Evolutionary conservation across 2,329 filamentous ascomycete species (phyloP).

Genomic region (Epichloe amarillans): DNA sequence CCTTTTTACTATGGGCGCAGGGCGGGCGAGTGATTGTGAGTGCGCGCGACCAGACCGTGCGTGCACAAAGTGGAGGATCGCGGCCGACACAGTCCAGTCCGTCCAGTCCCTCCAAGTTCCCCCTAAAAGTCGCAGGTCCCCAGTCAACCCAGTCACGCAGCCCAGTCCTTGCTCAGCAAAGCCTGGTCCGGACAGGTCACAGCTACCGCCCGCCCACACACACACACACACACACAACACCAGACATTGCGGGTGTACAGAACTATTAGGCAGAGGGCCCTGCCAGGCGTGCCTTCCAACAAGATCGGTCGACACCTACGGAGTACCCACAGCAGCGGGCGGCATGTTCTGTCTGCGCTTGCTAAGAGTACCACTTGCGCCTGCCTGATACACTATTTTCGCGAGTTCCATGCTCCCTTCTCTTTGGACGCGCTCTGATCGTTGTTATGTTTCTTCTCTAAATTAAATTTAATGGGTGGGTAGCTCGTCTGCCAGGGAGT

Average conservation of each 20-base stretch:
- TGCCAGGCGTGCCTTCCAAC: not conserved
- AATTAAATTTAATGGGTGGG: too few relatives aligned
- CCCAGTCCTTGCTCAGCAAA: not conserved
- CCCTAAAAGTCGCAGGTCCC: too few relatives aligned
- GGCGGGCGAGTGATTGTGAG: slow-evolving; percentile 40
- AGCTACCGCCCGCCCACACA: not conserved
- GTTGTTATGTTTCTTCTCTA: too few relatives aligned
- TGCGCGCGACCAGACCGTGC: slow-evolving; percentile 14
- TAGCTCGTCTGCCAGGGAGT: not conserved
- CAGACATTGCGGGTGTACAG: not conserved
- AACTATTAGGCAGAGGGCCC: not conserved
- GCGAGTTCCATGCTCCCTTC: not conserved
- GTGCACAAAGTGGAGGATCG: slow-evolving; percentile 15
- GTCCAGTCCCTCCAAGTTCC: not conserved
- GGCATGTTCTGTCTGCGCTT: not conserved
- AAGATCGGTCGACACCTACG: not conserved
- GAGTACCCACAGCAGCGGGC: not conserved
- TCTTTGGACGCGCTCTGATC: not conserved
- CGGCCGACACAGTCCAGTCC: slow-evolving; percentile 9
- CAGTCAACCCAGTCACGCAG: too few relatives aligned
- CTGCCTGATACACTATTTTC: not conserved
- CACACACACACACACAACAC: not conserved
- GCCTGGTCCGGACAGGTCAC: slow-evolving; percentile 1
- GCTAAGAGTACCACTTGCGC: not conserved
- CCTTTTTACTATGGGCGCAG: slow-evolving; percentile 48